A percentile compares a stretch with the other conserved stretches of the same genome.
These are phyloP conservation scores for Zalaria sp. DNA, from an alignment of 2,329 filamentous ascomycete species.

Conservation along the genomic window DNA sequence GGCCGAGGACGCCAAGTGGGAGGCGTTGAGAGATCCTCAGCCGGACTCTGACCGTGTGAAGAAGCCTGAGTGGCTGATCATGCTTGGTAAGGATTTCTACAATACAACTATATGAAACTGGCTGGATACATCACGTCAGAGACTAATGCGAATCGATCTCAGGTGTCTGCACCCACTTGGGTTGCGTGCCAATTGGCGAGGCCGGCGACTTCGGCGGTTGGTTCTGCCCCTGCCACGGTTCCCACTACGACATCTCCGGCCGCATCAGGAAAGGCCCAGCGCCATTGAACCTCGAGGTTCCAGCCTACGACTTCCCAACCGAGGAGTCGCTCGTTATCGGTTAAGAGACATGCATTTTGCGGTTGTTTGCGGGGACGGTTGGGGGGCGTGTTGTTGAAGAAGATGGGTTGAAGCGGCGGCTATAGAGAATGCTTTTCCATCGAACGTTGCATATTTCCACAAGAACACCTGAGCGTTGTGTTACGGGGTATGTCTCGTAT, in stretches of 20 bases:
- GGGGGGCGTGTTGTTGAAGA: background rate
- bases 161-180: slow-evolving; percentile 98
- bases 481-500: background rate
- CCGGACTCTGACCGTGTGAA: slow-evolving; percentile 84
- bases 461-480: background rate
- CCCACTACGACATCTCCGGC: slow-evolving; percentile 98
- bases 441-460: background rate
- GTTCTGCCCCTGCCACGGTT: slow-evolving; percentile 99
- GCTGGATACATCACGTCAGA: background rate
- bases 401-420: background rate
- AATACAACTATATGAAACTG: too few relatives aligned
- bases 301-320: slow-evolving; percentile 81
- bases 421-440: background rate
- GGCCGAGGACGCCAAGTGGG: slow-evolving; percentile 76
- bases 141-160: slow-evolving; percentile 14
- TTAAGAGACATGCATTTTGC: slow-evolving; percentile 37
- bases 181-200: slow-evolving; percentile 98
- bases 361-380: background rate
- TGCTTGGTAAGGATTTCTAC: slow-evolving; percentile 56
- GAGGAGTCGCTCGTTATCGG: slow-evolving; percentile 84
- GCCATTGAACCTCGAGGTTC: slow-evolving; percentile 93
- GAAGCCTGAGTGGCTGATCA: slow-evolving; percentile 97
- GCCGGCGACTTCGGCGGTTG: slow-evolving; percentile 95
- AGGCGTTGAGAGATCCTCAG: slow-evolving; percentile 81
- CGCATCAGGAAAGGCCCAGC: slow-evolving; percentile 96